Percentiles rank a stretch among this genome's conserved stretches.
These are phyloP conservation scores for Radiomyces spectabilis DNA, from an alignment of 192 early-diverging fungal genomes.

Conservation along the genomic window DNA sequence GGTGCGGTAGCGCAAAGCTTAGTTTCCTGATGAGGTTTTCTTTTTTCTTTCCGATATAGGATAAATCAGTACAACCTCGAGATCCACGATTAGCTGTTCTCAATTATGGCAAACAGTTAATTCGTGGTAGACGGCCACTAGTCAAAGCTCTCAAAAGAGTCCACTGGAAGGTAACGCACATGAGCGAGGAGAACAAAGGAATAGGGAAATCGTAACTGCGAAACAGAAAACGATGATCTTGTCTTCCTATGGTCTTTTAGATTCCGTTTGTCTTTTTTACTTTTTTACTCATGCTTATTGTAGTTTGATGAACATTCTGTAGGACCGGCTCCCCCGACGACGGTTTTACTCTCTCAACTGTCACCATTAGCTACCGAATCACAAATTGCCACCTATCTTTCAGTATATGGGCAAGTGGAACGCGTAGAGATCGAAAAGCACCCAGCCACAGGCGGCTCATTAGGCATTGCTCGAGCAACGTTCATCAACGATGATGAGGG, in stretches of 20 bases:
- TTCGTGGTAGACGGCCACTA: conserved; percentile 4
- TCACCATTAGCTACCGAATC: conserved; percentile 28
- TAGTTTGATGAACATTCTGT: conserved; percentile 20
- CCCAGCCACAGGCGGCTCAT: conserved; percentile 36
- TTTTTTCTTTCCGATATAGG: conserved; percentile 8
- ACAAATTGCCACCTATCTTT: conserved; percentile 31
- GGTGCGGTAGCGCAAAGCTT: background rate
- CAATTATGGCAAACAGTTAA: background rate
- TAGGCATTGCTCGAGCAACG: conserved; percentile 40
- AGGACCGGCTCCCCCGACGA: conserved; percentile 20
- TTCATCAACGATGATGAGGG: conserved; percentile 27
- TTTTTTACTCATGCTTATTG: background rate
- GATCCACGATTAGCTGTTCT: conserved; percentile 6
- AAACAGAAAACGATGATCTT: background rate
- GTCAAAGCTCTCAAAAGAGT: background rate
- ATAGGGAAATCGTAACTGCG: background rate
- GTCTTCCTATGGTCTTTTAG: background rate
- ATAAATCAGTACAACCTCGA: background rate
- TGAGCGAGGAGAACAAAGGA: conserved; percentile 1
- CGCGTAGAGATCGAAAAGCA: conserved; percentile 40
- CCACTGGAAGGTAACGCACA: conserved; percentile 12
- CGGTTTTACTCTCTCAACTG: conserved; percentile 28
- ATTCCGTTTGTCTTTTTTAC: background rate
- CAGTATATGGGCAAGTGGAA: conserved; percentile 41
- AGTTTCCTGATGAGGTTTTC: background rate